A percentile compares a stretch with the other conserved stretches of the same genome.
These are phyloP conservation scores for Apiospora hydei DNA, from an alignment of 2,329 filamentous ascomycete species.

Conservation along the genomic window DNA sequence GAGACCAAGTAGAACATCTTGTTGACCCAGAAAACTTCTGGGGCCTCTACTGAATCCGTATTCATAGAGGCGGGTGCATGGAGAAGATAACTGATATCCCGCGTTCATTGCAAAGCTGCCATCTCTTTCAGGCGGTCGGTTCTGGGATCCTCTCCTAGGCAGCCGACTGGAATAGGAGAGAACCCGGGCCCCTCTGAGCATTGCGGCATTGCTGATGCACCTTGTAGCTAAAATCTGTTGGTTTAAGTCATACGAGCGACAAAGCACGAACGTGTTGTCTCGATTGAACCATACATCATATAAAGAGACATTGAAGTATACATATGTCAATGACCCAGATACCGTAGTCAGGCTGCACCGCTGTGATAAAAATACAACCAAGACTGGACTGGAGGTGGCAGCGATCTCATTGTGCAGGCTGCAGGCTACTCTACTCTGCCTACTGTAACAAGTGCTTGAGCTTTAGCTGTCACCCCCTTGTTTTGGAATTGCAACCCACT, in stretches of 20 bases:
- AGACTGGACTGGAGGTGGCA: background rate
- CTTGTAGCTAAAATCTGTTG: background rate
- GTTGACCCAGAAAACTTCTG: constrained; percentile 2
- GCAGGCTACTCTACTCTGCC: background rate
- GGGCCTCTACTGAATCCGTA: background rate
- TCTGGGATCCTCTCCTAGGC: background rate
- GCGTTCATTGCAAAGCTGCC: background rate
- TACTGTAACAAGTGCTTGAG: background rate
- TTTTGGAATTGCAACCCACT: constrained; percentile 23
- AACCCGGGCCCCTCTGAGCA: background rate
- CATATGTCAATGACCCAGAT: background rate
- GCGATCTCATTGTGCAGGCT: background rate
- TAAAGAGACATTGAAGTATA: background rate
- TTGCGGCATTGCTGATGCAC: background rate
- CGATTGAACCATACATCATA: background rate
- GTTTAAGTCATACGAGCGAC: background rate
- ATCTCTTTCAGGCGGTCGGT: background rate
- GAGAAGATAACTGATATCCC: background rate
- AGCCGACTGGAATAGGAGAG: background rate
- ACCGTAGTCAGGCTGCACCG: background rate
- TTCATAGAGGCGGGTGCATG: background rate
- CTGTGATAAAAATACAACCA: no score
- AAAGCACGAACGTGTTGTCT: background rate
- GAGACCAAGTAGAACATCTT: background rate
- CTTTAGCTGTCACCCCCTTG: constrained; percentile 11